Evolutionary conservation across 495 filamentous ascomycete genomes (phyloP), one percentile per base, ranked within the genome.

Genomic region (Bombardia bombarda): DNA sequence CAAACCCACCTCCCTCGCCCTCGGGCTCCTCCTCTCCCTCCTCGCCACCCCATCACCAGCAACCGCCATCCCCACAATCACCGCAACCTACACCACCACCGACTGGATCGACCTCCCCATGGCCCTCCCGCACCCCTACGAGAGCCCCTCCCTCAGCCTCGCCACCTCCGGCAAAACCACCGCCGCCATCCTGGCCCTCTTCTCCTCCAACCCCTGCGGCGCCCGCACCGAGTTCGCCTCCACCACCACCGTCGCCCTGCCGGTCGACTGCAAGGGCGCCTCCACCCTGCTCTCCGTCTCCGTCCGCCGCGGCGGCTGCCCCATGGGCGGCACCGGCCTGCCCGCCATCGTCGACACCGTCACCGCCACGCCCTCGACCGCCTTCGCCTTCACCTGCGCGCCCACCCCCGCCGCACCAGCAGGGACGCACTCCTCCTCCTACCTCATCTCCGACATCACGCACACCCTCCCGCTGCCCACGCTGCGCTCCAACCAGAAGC

Each of bases 241-340:
- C 21, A 47, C 45, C 8, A 47, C 31, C 0, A 42, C 45, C 25
- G 32, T 47, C 38, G 31, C 28, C 45, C 22, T 47, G 20, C 38
- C 38, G 22, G 28, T 47, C 32, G 45, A 47, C 38, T 47, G 45
- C 32, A 8, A 31, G 9, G 45, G 45, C 31, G 38, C 38, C 3
- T n/a, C n/a, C n/a, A 16, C 31, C 1, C 1, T 1, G n/a, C 38
- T 47, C 28, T 42, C 45, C 1, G 25, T 32, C 9, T 20, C 38
- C 14, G 12, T 37, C 22, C 32, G 32, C 14, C 38, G 32, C 13
- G 45, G 32, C 14, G 4, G 16, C 1, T 47, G 45, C 19, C 45
- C 45, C 5, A 9, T 47, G 10, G 45, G 45, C 16, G 22, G 31
- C 18, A 4, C n/a, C 9, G n/a, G n/a, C 42, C 18, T 36, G 21